Percentiles rank a stretch among this genome's conserved stretches.
These are phyloP conservation scores for Daedaleopsis nitida DNA, from an alignment of 768 basidiomycete genomes.

Conservation along the genomic window DNA sequence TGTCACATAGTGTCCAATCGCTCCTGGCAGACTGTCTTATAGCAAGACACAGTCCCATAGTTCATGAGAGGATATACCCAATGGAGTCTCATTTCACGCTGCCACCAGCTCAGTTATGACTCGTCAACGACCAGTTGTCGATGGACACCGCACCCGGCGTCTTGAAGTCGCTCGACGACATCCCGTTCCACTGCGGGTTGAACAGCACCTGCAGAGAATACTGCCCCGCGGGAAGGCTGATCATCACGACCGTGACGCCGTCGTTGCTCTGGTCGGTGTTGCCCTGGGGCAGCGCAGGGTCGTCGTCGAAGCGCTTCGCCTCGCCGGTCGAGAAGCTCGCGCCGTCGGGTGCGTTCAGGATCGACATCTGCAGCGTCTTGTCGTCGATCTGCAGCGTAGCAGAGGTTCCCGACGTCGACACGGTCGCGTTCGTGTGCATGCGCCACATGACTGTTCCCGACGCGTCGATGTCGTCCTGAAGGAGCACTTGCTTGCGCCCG, in stretches of 20 bases:
- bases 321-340: constrained; percentile 59
- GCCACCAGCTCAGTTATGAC: constrained; percentile 53
- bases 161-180: constrained; percentile 58
- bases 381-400: constrained; percentile 78
- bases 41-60: background rate
- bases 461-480: constrained; percentile 88
- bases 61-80: background rate
- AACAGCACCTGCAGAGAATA: constrained; percentile 84
- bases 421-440: constrained; percentile 93
- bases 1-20: background rate
- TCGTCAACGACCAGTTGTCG: constrained; percentile 73
- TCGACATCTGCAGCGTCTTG: constrained; percentile 62
- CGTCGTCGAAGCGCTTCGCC: constrained; percentile 58
- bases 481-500: constrained; percentile 78
- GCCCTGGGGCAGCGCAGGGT: constrained; percentile 62
- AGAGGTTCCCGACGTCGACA: constrained; percentile 55
- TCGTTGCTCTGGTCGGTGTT: constrained; percentile 72
- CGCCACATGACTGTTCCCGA: constrained; percentile 75
- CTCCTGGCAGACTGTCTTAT: background rate
- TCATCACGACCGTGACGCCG: constrained; percentile 78
- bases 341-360: constrained; percentile 67
- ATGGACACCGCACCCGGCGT: constrained; percentile 73
- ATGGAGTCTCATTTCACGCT: too few species aligned
- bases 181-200: constrained; percentile 88
- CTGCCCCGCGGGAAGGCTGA: constrained; percentile 63